phyloP scores from a whole-genome alignment of 2,329 filamentous ascomycete species.

The Fonsecaea erecta region DNA sequence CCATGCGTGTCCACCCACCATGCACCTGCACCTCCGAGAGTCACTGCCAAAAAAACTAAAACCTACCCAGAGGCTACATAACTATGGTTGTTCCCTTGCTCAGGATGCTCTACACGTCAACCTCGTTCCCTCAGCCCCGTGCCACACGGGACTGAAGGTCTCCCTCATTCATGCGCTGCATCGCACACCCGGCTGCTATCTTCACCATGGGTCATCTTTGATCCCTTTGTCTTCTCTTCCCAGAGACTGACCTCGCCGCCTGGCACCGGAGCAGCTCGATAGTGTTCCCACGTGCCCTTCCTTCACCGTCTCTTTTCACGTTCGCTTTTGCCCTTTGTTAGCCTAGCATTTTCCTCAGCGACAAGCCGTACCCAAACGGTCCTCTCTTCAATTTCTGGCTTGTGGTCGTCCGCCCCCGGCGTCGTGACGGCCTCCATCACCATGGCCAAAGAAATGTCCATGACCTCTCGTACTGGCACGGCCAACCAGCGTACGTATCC shows the following conservation, averaged over 20 bases:
- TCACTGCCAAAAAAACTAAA: constrained; percentile 17
- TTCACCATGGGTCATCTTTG: constrained; percentile 41
- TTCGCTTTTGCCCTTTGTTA: constrained; percentile 21
- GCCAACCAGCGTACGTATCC: constrained; percentile 55
- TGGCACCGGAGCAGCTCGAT: constrained; percentile 31
- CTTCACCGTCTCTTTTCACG: constrained; percentile 29
- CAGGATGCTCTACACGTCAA: constrained; percentile 32
- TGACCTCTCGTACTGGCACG: constrained; percentile 54
- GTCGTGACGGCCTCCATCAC: constrained; percentile 8
- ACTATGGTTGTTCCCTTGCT: constrained; percentile 32
- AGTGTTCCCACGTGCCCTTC: constrained; percentile 30
- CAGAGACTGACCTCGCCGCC: constrained; percentile 30
- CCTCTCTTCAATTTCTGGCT: constrained; percentile 12
- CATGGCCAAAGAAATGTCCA: constrained; percentile 39
- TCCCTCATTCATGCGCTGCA: constrained; percentile 32
- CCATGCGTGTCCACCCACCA: constrained; percentile 6
- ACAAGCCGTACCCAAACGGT: constrained; percentile 9
- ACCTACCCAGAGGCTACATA: constrained; percentile 29
- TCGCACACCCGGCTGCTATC: constrained; percentile 22
- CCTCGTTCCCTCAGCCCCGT: constrained; percentile 45
- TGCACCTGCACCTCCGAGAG: constrained; percentile 17
- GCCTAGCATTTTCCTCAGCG: not conserved
- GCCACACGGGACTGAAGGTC: constrained; percentile 52
- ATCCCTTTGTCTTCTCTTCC: constrained; percentile 28
- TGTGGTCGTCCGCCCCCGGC: constrained; percentile 8